Evolutionary conservation across 371 early-diverging fungal species (phyloP), one percentile per base, ranked within the genome.

Genomic region (Blyttiomyces sp.): DNA sequence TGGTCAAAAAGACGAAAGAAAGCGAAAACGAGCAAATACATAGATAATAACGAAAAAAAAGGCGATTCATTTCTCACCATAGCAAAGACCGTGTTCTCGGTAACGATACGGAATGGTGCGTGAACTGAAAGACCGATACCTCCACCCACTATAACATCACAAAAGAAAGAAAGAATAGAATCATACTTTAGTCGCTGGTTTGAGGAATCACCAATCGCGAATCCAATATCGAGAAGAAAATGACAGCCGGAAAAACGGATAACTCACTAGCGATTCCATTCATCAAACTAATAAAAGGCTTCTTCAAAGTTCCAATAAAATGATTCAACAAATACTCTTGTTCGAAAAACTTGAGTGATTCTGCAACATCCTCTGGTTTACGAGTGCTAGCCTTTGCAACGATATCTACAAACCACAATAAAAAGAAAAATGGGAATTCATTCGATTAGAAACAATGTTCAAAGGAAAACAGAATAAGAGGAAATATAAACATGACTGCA

Each of bases 91-190:
- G 96, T 91, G 55, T 87, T 84, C 70, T 98, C 97, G 13, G 93
- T 95, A 13, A 91, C 96, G 49, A 98, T 88, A 11, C 96, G 79
- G 82, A 96, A 96, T 11, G 96, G 93, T 3, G 92, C 94, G 68
- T 96, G 97, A 28, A 92, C 89, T 49, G 94, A 92, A 13, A 98
- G 72, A 16, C 98, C 98, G 19, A 94, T 87, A 17, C 97, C 96
- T 24, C 96, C 98, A 28, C 98, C 98, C 90, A 96, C 91, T 90
- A 63, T n/a, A n/a, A n/a, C n/a, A 9, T 39, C 39, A 39, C 39
- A n/a, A n/a, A 39, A 11, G 39, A 39, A 39, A 11, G 39, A 39
- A 42, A 52, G n/a, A 7, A 34, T 24, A 11, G 30, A 32, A 16
- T 24, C 17, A 24, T 4, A 16, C 19, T 53, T 9, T 21, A 56